Base-by-base conservation (phyloP, 1,139 yeast genomes). In the Candida tropicalis region DNA sequence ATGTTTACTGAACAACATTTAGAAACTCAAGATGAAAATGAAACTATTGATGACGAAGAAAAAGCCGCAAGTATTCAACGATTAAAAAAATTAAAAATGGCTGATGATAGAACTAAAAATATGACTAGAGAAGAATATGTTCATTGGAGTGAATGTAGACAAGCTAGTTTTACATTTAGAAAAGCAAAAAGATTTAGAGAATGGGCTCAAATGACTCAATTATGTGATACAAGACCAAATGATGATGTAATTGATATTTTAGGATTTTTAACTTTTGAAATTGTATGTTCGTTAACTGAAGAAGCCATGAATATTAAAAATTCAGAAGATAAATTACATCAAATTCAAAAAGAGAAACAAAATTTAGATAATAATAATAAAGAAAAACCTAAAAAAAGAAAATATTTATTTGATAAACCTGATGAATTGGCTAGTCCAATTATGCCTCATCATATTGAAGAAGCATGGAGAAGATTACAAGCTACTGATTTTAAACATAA, bases 121-220 rank as follows among this genome's bases (percentile, higher is more conserved):
- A 95, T 93, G 99, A 93, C 99, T 0, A 83, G 84, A 56, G 97
- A 93, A 58, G 99, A 93, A 61, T 93, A 93, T 56, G 99, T 91
- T 13, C 99, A 95, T 62, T 93, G 98, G 97, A 87, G 96, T 11
- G 99, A 93, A 60, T 93, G 99, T 66, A 80, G 99, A 52, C 99
- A 93, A 62, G 99, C 99, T 1, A 84, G 95, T 44, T 95, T 93
- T 60, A 95, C 99, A 0, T 93, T 90, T 58, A 76, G 98, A 55
- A 93, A 95, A 62, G 88, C 87, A 13, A 89, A 91, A 61, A 73
- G 97, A 57, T 93, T 93, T 60, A 78, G 95, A 58, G 99, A 93
- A 59, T 93, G 99, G 99, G 95, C 96, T 6, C 96, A 95, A 15
- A 81, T 93, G 40, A 68, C 89, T 0, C 86, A 82, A 44, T 66